phyloP scores from a whole-genome alignment of 2,329 filamentous ascomycete genomes.

The Scedosporium boydii region DNA sequence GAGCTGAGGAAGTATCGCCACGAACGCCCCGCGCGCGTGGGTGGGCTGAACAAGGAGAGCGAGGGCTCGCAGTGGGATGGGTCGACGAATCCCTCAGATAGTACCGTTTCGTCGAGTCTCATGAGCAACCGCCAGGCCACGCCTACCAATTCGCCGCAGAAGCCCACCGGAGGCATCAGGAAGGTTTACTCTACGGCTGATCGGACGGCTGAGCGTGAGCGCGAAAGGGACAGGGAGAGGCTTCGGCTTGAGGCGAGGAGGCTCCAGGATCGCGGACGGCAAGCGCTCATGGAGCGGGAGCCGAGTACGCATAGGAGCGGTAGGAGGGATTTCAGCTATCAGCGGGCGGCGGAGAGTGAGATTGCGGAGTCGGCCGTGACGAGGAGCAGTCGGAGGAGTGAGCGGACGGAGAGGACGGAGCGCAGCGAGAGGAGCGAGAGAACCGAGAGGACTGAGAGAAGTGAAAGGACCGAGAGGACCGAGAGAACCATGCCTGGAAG shows the following conservation, averaged over 20 bases:
- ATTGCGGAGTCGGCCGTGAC: slow-evolving; percentile 20
- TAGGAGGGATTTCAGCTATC: slow-evolving; percentile 43
- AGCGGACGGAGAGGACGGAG: background rate
- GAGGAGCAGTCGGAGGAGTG: slow-evolving; percentile 15
- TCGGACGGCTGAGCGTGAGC: slow-evolving; percentile 40
- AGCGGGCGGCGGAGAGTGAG: slow-evolving; percentile 28
- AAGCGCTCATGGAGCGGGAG: background rate
- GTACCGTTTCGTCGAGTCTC: slow-evolving; percentile 51
- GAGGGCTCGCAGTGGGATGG: slow-evolving; percentile 78
- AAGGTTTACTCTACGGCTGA: slow-evolving; percentile 54
- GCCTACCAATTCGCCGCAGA: slow-evolving; percentile 45
- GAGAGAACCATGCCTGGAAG: slow-evolving; percentile 20
- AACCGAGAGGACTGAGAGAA: slow-evolving; percentile 18
- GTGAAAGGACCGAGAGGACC: slow-evolving; percentile 15
- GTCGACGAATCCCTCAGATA: slow-evolving; percentile 55
- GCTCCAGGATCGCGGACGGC: slow-evolving; percentile 43
- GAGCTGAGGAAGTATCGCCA: slow-evolving; percentile 77
- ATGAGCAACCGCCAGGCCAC: slow-evolving; percentile 48
- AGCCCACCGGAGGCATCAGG: slow-evolving; percentile 36
- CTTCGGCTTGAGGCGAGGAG: slow-evolving; percentile 46
- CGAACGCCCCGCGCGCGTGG: slow-evolving; percentile 78
- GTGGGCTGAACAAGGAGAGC: slow-evolving; percentile 74
- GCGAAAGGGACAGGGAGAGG: slow-evolving; percentile 27
- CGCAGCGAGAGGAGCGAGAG: slow-evolving; percentile 18
- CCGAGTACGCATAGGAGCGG: background rate